These are phyloP conservation scores for Acer campestre DNA, from an alignment of 345 rosid species.

Conservation along the genomic window DNA sequence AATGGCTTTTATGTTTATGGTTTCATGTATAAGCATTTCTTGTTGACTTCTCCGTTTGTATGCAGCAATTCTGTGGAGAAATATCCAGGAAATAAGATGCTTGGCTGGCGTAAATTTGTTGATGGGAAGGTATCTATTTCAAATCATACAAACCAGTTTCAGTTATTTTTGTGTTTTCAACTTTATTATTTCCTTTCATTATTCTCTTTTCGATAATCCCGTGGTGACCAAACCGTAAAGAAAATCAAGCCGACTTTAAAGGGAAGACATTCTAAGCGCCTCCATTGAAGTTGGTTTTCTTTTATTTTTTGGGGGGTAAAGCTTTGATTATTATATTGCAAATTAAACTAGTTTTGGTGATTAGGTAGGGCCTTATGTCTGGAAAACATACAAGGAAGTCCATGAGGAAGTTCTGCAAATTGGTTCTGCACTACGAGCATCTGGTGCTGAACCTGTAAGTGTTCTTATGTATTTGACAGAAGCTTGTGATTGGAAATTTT, in stretches of 20 bases:
- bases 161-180: neutral
- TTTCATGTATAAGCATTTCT: neutral
- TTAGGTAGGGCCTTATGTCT: conserved; percentile 81
- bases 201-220: no score
- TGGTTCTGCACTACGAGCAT: conserved; percentile 81
- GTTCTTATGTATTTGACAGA: neutral
- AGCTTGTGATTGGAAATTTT: neutral
- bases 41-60: neutral
- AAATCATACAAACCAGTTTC: neutral
- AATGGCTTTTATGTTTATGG: neutral
- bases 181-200: no score
- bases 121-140: conserved; percentile 61
- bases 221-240: no score
- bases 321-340: neutral
- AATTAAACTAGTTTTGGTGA: neutral
- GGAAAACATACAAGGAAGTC: conserved; percentile 88
- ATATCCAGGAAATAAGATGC: conserved; percentile 72
- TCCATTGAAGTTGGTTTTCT: no score
- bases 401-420: conserved; percentile 73
- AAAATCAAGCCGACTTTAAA: no score
- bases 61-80: conserved; percentile 66
- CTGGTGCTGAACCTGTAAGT: conserved; percentile 89
- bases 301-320: neutral
- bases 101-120: conserved; percentile 80
- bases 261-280: no score